phyloP scores from a whole-genome alignment of 306 rosid genomes.

The Quercus variabilis region DNA sequence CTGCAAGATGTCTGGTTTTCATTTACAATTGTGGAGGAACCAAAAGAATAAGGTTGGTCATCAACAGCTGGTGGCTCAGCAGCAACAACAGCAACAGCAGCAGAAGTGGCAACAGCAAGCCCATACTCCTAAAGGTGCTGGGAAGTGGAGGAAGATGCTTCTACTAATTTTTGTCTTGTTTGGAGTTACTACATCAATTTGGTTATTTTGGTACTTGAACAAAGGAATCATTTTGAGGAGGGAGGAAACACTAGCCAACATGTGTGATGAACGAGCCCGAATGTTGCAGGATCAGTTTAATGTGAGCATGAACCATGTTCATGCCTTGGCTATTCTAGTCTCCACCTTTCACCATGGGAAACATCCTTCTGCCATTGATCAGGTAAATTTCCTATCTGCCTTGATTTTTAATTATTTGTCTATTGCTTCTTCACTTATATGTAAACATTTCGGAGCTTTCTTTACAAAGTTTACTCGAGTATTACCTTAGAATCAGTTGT shows the following conservation, averaged over 20 bases:
- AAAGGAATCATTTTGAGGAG: conserved; percentile 49
- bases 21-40: conserved; percentile 38
- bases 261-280: conserved; percentile 98
- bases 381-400: conserved; percentile 44
- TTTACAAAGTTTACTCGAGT: background rate
- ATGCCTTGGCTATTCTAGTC: conserved; percentile 88
- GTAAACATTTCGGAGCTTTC: background rate
- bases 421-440: background rate
- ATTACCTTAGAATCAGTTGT: background rate
- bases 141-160: conserved; percentile 70
- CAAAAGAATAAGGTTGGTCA: conserved; percentile 35
- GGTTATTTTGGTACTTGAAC: conserved; percentile 65
- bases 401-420: background rate
- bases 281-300: conserved; percentile 98
- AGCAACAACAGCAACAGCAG: conserved; percentile 23
- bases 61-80: conserved; percentile 31
- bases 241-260: conserved; percentile 74
- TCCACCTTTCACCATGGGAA: conserved; percentile 94
- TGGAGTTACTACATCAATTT: conserved; percentile 53
- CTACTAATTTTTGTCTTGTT: conserved; percentile 41
- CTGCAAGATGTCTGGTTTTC: conserved; percentile 37
- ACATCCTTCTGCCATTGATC: conserved; percentile 87
- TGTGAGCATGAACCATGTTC: conserved; percentile 95
- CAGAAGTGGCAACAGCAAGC: conserved; percentile 32
- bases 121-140: conserved; percentile 50